Evolutionary conservation across 1,284 basidiomycete species (phyloP), one percentile per base, ranked within the genome.

Genomic region (Boletus mariae): DNA sequence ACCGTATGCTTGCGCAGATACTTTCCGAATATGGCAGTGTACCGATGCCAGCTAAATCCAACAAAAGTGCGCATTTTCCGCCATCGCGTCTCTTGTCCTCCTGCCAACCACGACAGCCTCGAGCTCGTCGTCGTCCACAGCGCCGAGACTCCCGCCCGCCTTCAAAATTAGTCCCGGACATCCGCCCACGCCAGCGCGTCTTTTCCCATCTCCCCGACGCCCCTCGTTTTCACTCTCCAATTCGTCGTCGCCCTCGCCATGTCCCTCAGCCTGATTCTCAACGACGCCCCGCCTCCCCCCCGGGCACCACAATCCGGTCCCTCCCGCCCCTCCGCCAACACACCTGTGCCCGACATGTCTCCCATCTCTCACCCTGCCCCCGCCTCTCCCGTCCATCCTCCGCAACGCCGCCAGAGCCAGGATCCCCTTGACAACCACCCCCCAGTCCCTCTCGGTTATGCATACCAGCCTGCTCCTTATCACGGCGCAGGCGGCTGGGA

Each of bases 221-320:
- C 37, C 34, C 48, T 40, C 42, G 25, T 53, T 63, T 51, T 45
- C 57, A 44, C 54, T 5, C 35, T 23, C 20, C 23, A 10, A 15
- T 25, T 11, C 13, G 17, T 4, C 45, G 12, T 34, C 47, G 38
- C 20, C 40, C 45, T 47, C 17, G 46, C 35, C 56, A 89, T 89
- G 86, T 89, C 87, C 49, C 80, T 89, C 66, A 82, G 80, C 61
- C 78, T 80, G 59, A 89, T 89, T 57, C 82, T 89, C 71, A 89
- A 89, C 71, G 81, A 86, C 72, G 81, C 85, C 57, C 77, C 81
- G 10, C 65, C 68, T 13, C 73, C 73, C 43, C 66, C 56, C 29
- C 57, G 55, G 29, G 57, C 45, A 17, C 45, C 45, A 47, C 56
- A 41, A 29, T 44, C 57, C 44, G 51, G 52, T n/a, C 51, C 56